A percentile compares a stretch with the other conserved stretches of the same genome.
Conservation (phyloP, 2,329 filamentous ascomycete species). For the Fusarium chlamydosporum region DNA sequence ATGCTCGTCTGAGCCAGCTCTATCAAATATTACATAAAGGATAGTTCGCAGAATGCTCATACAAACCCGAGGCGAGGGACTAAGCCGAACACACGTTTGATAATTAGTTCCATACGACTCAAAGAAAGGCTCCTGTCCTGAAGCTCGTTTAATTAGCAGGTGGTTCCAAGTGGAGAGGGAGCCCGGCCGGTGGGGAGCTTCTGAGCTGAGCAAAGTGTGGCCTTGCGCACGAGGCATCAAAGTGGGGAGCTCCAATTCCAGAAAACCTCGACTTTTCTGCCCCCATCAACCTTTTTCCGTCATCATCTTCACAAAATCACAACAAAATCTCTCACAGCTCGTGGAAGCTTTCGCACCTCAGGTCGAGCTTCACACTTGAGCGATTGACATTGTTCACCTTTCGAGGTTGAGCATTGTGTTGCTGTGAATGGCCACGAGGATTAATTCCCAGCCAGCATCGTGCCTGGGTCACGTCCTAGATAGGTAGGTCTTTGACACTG, state of each 20-base stretch:
- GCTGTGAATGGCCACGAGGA: conserved; percentile 50
- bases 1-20: too few relatives aligned
- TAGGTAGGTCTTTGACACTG: conserved; percentile 47
- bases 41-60: too few relatives aligned
- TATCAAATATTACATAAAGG: too few relatives aligned
- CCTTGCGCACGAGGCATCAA: conserved; percentile 54
- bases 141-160: too few relatives aligned
- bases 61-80: too few relatives aligned
- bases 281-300: conserved; percentile 28
- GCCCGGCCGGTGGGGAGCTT: conserved; percentile 1
- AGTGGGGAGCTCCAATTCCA: conserved; percentile 50
- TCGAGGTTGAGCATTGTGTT: conserved; percentile 38
- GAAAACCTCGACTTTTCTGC: conserved; percentile 46
- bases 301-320: conserved; percentile 37
- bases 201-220: conserved; percentile 5
- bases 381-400: conserved; percentile 40
- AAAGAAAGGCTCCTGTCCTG: not conserved
- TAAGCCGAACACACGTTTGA: not conserved
- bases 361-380: conserved; percentile 39
- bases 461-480: conserved; percentile 53
- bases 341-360: conserved; percentile 28
- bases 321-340: conserved; percentile 28
- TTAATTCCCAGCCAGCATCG: conserved; percentile 43
- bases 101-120: not conserved
- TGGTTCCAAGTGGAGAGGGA: not conserved